Percentiles rank a stretch among this genome's conserved stretches.
Evolutionary conservation across 2,329 filamentous ascomycete species (phyloP).

Genomic region (Xylaria polymorpha): DNA sequence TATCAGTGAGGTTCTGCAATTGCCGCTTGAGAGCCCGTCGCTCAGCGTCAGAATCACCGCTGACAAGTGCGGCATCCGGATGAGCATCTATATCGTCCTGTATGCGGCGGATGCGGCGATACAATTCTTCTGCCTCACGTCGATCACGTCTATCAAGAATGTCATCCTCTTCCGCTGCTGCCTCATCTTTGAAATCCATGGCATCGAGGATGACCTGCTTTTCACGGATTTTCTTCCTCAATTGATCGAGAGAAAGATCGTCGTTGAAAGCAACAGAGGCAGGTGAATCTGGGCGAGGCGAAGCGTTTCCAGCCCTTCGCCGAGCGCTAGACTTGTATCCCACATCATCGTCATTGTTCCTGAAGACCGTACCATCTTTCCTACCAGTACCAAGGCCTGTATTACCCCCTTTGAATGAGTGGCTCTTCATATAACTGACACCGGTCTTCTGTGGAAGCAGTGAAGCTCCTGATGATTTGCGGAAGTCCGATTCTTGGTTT

Average conservation of each 20-base stretch:
- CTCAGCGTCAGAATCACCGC: slow-evolving; percentile 87
- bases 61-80: slow-evolving; percentile 77
- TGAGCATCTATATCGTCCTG: slow-evolving; percentile 96
- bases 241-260: slow-evolving; percentile 85
- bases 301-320: slow-evolving; percentile 79
- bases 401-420: slow-evolving; percentile 81
- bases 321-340: slow-evolving; percentile 95
- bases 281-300: slow-evolving; percentile 83
- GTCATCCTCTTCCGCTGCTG: slow-evolving; percentile 89
- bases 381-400: slow-evolving; percentile 70
- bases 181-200: slow-evolving; percentile 95
- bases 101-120: slow-evolving; percentile 87
- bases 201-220: slow-evolving; percentile 95
- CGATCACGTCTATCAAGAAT: slow-evolving; percentile 89
- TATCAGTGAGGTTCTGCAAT: slow-evolving; percentile 87
- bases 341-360: slow-evolving; percentile 93
- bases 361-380: slow-evolving; percentile 96
- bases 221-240: slow-evolving; percentile 92
- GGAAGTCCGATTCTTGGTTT: slow-evolving; percentile 86
- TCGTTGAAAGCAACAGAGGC: slow-evolving; percentile 76
- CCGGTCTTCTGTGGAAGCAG: slow-evolving; percentile 95
- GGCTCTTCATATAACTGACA: slow-evolving; percentile 97
- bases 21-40: slow-evolving; percentile 87
- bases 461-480: slow-evolving; percentile 89
- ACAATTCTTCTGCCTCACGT: slow-evolving; percentile 92